Evolutionary conservation across 768 basidiomycete species (phyloP), one percentile per base, ranked within the genome.

Genomic region (Tricholoma bakamatsutake): DNA sequence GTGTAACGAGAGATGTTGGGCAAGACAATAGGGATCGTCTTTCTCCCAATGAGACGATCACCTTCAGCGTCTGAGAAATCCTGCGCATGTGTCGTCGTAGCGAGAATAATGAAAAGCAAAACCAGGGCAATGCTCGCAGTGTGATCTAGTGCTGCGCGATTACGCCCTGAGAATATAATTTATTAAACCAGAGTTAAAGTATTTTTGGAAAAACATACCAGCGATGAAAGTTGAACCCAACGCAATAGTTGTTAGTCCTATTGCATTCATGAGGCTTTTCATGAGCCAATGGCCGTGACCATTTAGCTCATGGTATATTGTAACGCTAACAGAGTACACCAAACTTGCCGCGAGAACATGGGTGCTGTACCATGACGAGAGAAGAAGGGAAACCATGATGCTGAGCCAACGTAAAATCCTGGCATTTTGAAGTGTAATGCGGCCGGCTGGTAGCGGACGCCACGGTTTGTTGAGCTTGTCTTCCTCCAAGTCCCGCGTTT

Each of bases 381-480:
- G 61, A n/a, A 63, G 59, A 11, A 75, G 54, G 54, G 75, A 79
- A 2, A 70, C 53, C 0, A 68, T 62, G 10, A 73, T 63, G 7
- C 71, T 61, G 8, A 71, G 48, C 70, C 73, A 73, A 5, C 75
- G 73, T 40, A 37, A 30, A 15, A 28, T 11, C 5, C 42, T 1
- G 17, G 78, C 74, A 13, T 72, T 54, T 5, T 30, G 52, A 0
- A 73, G 48, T n/a, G 68, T 67, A 21, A 80, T 73, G 21, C 74
- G 73, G 1, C 72, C 73, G 8, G 78, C 65, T 0, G 79, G 78
- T 21, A 80, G 60, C 0, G 79, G 79, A 11, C 79, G 64, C 54
- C 73, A 72, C 2, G 75, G 72, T 55, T 79, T 80, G 63, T 80
- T 80, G 47, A 68, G 50, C 31, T 58, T 66, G 56, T 80, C 79